These are phyloP conservation scores for Kalmusia sp. DNA, from an alignment of 2,329 filamentous ascomycete species.

Conservation along the genomic window DNA sequence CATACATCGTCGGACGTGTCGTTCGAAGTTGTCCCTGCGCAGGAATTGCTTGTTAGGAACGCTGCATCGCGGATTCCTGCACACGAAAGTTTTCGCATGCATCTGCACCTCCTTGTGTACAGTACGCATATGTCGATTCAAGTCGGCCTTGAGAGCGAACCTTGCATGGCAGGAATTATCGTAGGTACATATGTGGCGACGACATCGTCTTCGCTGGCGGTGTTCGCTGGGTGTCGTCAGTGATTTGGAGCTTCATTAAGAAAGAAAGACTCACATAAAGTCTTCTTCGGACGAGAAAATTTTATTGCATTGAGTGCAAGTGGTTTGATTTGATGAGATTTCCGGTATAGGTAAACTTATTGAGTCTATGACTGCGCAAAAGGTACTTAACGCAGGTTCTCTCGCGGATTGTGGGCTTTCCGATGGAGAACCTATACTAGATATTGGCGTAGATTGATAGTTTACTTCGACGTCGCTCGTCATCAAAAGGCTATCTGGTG, in stretches of 20 bases:
- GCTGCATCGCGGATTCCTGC: slow-evolving; percentile 2
- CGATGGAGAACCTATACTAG: neutral
- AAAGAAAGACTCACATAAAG: neutral
- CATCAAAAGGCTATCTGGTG: neutral
- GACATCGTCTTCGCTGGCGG: slow-evolving; percentile 13
- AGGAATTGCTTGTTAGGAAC: slow-evolving; percentile 2
- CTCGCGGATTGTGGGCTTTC: neutral
- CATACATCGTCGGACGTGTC: neutral
- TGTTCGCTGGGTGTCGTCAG: neutral
- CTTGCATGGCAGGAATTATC: slow-evolving; percentile 7
- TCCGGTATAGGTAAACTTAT: no score
- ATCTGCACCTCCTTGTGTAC: slow-evolving; percentile 9
- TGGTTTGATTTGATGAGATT: neutral
- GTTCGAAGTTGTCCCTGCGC: slow-evolving; percentile 2
- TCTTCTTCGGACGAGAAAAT: neutral
- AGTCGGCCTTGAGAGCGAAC: slow-evolving; percentile 19
- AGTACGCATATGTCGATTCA: slow-evolving; percentile 14
- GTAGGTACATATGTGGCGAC: slow-evolving; percentile 18
- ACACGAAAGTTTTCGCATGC: neutral
- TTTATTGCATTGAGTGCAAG: neutral
- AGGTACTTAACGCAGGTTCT: no score
- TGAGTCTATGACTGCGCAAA: no score
- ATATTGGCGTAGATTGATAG: neutral
- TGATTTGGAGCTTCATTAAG: slow-evolving; percentile 9
- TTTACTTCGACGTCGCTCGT: neutral